phyloP scores from a whole-genome alignment of 164 flowering plant genomes.

The Umbilicus rupestris region DNA sequence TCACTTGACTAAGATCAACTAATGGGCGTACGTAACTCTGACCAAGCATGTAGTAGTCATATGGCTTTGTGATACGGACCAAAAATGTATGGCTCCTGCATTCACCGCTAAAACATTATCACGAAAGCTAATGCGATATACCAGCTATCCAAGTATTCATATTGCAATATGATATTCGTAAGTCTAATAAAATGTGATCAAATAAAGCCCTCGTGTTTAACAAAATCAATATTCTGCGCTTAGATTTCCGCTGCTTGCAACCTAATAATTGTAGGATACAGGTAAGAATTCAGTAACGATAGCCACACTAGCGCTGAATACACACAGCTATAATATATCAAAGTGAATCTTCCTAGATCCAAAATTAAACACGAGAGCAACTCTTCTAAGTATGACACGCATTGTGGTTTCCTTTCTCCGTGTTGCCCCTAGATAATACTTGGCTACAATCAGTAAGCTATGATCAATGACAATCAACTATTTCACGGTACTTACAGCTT shows the following conservation, averaged over 20 bases:
- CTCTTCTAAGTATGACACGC: not conserved
- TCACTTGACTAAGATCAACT: conserved; percentile 69
- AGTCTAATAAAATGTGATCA: conserved; percentile 67
- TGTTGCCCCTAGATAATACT: not conserved
- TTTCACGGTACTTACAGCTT: conserved; percentile 55
- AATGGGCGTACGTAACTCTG: conserved; percentile 80
- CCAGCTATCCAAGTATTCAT: not conserved
- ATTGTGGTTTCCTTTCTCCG: not conserved
- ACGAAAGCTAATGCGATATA: conserved; percentile 7
- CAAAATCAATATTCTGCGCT: conserved; percentile 52
- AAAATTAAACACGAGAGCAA: not conserved
- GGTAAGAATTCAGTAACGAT: not conserved
- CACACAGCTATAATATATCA: not conserved
- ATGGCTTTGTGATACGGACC: conserved; percentile 78
- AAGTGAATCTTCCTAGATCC: not conserved
- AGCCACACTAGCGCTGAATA: not conserved
- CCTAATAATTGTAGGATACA: conserved; percentile 27
- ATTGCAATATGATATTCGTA: conserved; percentile 14
- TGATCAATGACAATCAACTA: not conserved
- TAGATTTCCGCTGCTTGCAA: conserved; percentile 62
- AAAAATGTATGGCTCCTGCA: conserved; percentile 80
- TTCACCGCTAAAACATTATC: conserved; percentile 6
- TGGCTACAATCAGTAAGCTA: not conserved
- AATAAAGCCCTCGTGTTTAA: conserved; percentile 64
- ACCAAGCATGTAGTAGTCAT: conserved; percentile 89